phyloP scores from a whole-genome alignment of 2,329 filamentous ascomycete genomes.

The Ophiostoma montium region DNA sequence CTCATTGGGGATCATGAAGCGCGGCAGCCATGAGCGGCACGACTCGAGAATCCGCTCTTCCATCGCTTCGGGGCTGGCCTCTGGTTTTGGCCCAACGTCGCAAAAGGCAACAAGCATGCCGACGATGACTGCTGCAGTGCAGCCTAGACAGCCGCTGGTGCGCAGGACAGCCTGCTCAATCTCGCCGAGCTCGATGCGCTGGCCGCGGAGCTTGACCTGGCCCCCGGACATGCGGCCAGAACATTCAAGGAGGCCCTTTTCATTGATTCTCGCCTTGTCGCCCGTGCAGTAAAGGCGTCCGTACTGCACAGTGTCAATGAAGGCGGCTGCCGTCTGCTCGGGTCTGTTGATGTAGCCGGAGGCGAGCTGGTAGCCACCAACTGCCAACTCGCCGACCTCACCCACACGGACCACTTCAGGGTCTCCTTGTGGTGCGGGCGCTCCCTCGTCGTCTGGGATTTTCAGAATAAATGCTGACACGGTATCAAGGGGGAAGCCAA shows the following conservation, averaged over 20 bases:
- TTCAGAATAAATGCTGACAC: constrained; percentile 63
- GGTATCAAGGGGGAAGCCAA: constrained; percentile 66
- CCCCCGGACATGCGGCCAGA: constrained; percentile 65
- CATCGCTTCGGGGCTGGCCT: constrained; percentile 16
- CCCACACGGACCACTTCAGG: constrained; percentile 43
- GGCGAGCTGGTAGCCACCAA: constrained; percentile 71
- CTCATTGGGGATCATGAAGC: constrained; percentile 71
- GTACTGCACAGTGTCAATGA: constrained; percentile 46
- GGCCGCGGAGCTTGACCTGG: constrained; percentile 77
- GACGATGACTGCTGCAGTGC: constrained; percentile 51
- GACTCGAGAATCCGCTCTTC: constrained; percentile 35
- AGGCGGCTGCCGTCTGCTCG: constrained; percentile 58
- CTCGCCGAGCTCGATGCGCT: constrained; percentile 69
- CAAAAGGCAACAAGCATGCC: constrained; percentile 65
- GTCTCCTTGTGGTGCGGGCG: not conserved
- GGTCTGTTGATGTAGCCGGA: constrained; percentile 68
- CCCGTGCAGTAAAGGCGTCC: constrained; percentile 72
- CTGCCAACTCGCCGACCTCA: constrained; percentile 61
- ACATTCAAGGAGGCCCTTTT: constrained; percentile 63
- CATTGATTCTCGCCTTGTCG: constrained; percentile 59
- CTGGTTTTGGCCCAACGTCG: constrained; percentile 22
- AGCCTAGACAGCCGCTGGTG: constrained; percentile 46
- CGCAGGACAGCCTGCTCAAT: constrained; percentile 56
- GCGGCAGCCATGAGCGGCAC: constrained; percentile 63
- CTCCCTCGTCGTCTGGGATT: constrained; percentile 21